Conservation (phyloP, 192 early-diverging fungal species). For the Oehlia diaphana region DNA sequence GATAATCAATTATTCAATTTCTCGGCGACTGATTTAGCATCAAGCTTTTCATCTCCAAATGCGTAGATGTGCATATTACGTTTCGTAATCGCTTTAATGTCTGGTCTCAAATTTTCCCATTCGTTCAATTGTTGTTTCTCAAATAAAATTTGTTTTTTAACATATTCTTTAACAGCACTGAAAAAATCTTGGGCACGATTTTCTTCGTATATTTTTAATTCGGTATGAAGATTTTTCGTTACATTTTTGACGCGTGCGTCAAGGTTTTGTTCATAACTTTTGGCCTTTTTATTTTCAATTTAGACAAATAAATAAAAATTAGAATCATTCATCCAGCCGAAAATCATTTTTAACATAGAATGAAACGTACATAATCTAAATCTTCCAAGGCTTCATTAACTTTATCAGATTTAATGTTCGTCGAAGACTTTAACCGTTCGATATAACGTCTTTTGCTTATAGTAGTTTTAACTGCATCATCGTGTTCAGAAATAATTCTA, state of each 20-base stretch:
- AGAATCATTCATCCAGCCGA: neutral
- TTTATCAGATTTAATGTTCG: conserved; percentile 44
- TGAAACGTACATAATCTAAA: conserved; percentile 39
- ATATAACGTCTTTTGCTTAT: conserved; percentile 44
- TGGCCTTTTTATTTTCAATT: conserved; percentile 28
- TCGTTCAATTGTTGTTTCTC: conserved; percentile 46
- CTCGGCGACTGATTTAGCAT: conserved; percentile 13
- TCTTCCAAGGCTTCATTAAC: conserved; percentile 46
- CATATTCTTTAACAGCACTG: conserved; percentile 37
- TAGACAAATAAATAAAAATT: neutral
- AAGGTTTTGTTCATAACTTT: conserved; percentile 42
- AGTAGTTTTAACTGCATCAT: conserved; percentile 40
- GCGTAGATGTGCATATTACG: conserved; percentile 21
- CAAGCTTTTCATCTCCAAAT: conserved; percentile 15
- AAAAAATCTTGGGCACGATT: conserved; percentile 44
- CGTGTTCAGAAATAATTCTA: conserved; percentile 41
- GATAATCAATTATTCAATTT: neutral
- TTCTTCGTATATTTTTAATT: conserved; percentile 38
- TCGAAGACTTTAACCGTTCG: conserved; percentile 45
- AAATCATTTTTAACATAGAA: neutral
- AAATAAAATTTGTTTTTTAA: conserved; percentile 42
- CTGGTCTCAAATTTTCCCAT: conserved; percentile 30
- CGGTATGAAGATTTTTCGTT: conserved; percentile 36
- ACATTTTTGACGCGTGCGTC: conserved; percentile 43
- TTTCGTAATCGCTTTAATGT: conserved; percentile 34